Percentiles rank a stretch among this genome's conserved stretches.
These are phyloP conservation scores for Puccinellia tenuiflora DNA, from an alignment of 176 grass and related monocot genomes.

Conservation along the genomic window DNA sequence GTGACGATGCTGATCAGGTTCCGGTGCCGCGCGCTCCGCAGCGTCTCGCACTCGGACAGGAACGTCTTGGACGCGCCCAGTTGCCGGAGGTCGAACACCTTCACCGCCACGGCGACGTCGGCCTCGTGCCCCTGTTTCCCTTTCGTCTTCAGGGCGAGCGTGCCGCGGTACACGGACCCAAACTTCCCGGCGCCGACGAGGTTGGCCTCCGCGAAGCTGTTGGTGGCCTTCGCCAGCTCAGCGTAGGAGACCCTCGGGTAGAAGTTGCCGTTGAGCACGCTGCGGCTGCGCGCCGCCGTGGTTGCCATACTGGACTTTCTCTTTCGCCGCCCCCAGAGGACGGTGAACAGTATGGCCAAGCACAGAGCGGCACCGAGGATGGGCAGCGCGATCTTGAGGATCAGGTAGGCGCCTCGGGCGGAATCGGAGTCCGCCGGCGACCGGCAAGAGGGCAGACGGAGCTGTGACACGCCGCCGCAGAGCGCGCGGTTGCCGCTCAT, in stretches of 20 bases:
- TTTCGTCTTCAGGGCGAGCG: neutral
- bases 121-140: conserved; percentile 10
- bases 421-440: too few relatives aligned
- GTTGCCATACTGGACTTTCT: neutral
- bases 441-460: conserved; percentile 7
- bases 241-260: neutral
- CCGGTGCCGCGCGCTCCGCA: conserved; percentile 27
- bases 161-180: neutral
- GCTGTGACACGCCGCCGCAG: conserved; percentile 7
- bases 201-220: neutral
- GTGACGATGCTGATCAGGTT: conserved; percentile 47
- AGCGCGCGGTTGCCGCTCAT: conserved; percentile 23
- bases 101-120: conserved; percentile 6
- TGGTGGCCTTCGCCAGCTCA: neutral
- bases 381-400: conserved; percentile 1
- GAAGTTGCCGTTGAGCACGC: neutral
- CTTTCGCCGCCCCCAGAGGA: neutral
- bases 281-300: neutral
- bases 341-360: neutral
- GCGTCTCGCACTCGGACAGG: conserved; percentile 17
- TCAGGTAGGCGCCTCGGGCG: neutral
- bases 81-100: conserved; percentile 37
- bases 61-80: conserved; percentile 30
- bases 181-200: neutral
- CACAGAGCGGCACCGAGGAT: neutral